Evolutionary conservation across 305 asterid species (phyloP), one percentile per base, ranked within the genome.

Genomic region (Withania somnifera): DNA sequence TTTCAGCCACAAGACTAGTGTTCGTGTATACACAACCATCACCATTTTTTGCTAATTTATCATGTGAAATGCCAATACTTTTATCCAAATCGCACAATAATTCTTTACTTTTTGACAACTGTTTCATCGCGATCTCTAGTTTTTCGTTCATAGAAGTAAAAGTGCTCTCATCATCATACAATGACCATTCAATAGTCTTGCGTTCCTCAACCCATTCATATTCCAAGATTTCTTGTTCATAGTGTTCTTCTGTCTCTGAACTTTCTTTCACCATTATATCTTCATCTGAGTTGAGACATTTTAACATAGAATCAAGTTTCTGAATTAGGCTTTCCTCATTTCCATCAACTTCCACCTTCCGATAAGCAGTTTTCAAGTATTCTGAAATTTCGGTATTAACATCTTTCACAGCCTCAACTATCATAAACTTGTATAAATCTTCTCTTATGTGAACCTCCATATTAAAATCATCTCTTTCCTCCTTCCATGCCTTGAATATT

Each of bases 121-220:
- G 92, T 64, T 88, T 88, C 60, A 88, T 85, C 19, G 91, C 90
- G 54, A 82, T 85, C 63, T 85, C 92, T 0, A 88, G 85, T 68
- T 92, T 91, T 77, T 84, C 89, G 4, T 90, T 83, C 81, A 89
- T 90, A 38, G 90, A 86, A 61, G 81, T 86, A 78, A 89, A 88
- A 40, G 86, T 86, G 54, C 88, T 82, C 52, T 86, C 91, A 5
- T 91, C 91, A 19, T 89, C 94, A 0, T 87, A 87, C 82, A 91
- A 84, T 82, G 89, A 51, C 92, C 91, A 90, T 32, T 91, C 84
- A 24, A 88, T 88, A n/a, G 89, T 89, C 26, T 85, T 45, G 1
- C 89, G 86, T 83, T 93, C 96, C 13, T 90, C 91, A 34, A 58
- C 24, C 87, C 90, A 92, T 71, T 91, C 91, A 19, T 86, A 89